Base-by-base conservation (phyloP, 805 yeast genomes). In the Barnettozyma wickerhamii region DNA sequence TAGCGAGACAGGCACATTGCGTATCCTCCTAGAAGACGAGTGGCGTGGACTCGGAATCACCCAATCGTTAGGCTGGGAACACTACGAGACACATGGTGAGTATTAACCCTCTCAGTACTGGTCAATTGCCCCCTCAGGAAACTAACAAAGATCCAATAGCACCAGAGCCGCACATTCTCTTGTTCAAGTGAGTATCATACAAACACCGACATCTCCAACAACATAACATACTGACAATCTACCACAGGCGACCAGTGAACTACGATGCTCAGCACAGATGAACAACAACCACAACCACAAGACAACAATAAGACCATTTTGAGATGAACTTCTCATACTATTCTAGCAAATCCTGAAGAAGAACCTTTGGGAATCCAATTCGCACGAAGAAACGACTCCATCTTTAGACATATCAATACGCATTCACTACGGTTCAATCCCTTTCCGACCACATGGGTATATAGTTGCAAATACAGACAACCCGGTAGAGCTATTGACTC, bases 11-110 rank as follows among this genome's bases (percentile, higher is more conserved):
- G 98, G 98, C 5, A 93, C 99, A 0, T 71, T 93, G 52, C 79
- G 96, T 50, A 87, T 93, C 33, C 68, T 93, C 30, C 65, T 84
- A 36, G 99, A 93, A 62, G 98, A 93, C 51, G 99, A 93, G 64
- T 93, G 99, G 99, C 75, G 99, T 62, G 98, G 97, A 1, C 68
- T 93, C 37, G 99, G 99, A 3, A 89, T 93, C 55, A 93, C 98
- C 6, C 99, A 93, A 63, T 85, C 95, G 28, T 69, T 93, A 46
- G 99, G 99, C 1, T 93, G 99, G 99, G 93, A 75, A 40, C 99
- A 93, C 63, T 93, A 91, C 59, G 99, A 93, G 57, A 90, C 96
- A 31, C 99, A 93, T 62, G 66, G 66, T 62, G 45, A 12, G 18
- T 15, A 29, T 45, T 74, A 33, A 37, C 46, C 19, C 7, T 7